A percentile compares a stretch with the other conserved stretches of the same genome.
Conservation (phyloP, 805 yeast genomes). For the Grigorovia transvaalensis region DNA sequence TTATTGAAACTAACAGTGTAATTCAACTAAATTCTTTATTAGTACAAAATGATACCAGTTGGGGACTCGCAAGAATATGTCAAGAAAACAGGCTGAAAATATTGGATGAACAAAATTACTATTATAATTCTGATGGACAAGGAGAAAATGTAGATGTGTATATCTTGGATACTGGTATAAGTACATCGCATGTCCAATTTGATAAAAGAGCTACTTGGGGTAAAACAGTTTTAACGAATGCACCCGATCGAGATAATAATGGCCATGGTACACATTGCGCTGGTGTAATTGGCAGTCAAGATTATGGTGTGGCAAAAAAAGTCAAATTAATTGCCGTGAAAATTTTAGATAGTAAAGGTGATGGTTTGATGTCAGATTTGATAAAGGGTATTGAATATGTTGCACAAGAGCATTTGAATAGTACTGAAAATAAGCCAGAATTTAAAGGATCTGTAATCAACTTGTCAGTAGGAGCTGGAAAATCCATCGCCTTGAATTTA, state of each 20-base stretch:
- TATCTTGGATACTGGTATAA: conserved; percentile 74
- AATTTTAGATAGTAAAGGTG: conserved; percentile 68
- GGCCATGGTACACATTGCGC: conserved; percentile 96
- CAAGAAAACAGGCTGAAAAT: conserved; percentile 62
- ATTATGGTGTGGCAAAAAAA: conserved; percentile 73
- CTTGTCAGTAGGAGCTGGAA: conserved; percentile 90
- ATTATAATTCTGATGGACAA: conserved; percentile 28
- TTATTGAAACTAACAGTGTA: conserved; percentile 4
- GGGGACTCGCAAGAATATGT: conserved; percentile 88
- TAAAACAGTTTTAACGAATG: conserved; percentile 48
- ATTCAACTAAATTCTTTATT: neutral
- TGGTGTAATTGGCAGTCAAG: conserved; percentile 76
- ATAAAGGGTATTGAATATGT: conserved; percentile 77
- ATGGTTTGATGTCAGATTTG: conserved; percentile 73
- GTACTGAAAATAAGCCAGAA: conserved; percentile 38
- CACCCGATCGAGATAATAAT: conserved; percentile 61
- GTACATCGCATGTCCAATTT: conserved; percentile 45
- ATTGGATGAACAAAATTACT: conserved; percentile 58
- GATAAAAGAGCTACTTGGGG: conserved; percentile 55
- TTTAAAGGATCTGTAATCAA: conserved; percentile 80
- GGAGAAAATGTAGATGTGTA: conserved; percentile 62
- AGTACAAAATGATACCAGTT: conserved; percentile 69
- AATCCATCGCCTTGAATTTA: conserved; percentile 69
- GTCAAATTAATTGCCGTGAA: conserved; percentile 73
- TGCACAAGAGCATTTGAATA: conserved; percentile 53